These are phyloP conservation scores for Termitomyces bulborhizus DNA, from an alignment of 768 basidiomycete species.

Conservation along the genomic window DNA sequence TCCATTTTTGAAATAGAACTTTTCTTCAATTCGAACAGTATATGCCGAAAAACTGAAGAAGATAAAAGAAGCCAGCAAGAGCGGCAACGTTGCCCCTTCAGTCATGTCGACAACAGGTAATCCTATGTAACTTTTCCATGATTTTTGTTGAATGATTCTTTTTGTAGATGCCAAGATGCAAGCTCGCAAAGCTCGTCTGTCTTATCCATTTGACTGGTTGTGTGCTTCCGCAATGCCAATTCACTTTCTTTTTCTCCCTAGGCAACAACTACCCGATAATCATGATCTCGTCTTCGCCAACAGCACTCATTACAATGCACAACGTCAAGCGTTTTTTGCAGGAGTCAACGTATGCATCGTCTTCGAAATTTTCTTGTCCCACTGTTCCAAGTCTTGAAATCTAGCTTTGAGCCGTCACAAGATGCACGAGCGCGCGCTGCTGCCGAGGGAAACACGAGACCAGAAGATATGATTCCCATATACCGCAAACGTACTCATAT, in stretches of 20 bases:
- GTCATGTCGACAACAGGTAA: conserved; percentile 35
- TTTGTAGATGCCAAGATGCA: conserved; percentile 49
- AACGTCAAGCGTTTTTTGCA: conserved; percentile 94
- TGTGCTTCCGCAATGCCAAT: neutral
- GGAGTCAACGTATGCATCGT: conserved; percentile 61
- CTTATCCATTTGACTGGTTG: neutral
- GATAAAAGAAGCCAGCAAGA: conserved; percentile 58
- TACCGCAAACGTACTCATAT: conserved; percentile 77
- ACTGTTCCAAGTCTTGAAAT: neutral
- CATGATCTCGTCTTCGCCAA: conserved; percentile 94
- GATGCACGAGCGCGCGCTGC: conserved; percentile 65
- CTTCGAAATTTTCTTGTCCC: neutral
- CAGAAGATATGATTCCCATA: conserved; percentile 84
- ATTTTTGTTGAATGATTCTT: neutral
- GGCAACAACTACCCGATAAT: conserved; percentile 88
- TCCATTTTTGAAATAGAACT: conserved; percentile 54
- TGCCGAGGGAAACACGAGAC: conserved; percentile 62
- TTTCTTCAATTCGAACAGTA: conserved; percentile 56
- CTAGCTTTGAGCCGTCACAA: conserved; percentile 69
- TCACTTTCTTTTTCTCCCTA: conserved; percentile 16
- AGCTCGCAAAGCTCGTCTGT: conserved; percentile 67
- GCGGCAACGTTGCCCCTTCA: conserved; percentile 33
- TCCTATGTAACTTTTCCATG: neutral
- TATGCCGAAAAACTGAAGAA: conserved; percentile 78
- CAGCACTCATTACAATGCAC: conserved; percentile 94